A percentile compares a stretch with the other conserved stretches of the same genome.
Evolutionary conservation across 305 asterid species (phyloP).

Genomic region (Striga hermonthica): DNA sequence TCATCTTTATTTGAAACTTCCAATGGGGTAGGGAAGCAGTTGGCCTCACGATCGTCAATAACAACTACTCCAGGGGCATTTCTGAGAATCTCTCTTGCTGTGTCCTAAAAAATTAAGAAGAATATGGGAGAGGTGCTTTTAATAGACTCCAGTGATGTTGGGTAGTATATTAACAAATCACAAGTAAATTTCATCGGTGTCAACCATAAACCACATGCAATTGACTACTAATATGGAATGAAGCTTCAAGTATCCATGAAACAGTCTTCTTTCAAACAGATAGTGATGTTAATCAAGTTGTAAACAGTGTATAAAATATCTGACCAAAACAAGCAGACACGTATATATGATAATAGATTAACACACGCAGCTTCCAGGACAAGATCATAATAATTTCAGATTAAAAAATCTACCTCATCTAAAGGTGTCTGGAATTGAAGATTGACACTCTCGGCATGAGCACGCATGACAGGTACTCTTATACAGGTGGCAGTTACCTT

Average conservation of each 20-base stretch:
- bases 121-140: background rate
- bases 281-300: too few relatives aligned
- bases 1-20: background rate
- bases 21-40: constrained; percentile 18
- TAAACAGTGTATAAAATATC: too few relatives aligned
- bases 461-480: constrained; percentile 98
- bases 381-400: constrained; percentile 9
- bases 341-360: too few relatives aligned
- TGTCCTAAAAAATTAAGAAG: background rate
- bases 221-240: too few relatives aligned
- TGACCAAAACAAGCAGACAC: too few relatives aligned
- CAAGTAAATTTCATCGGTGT: too few relatives aligned
- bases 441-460: constrained; percentile 96
- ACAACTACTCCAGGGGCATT: background rate
- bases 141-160: too few relatives aligned
- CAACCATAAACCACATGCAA: too few relatives aligned
- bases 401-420: constrained; percentile 57
- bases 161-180: too few relatives aligned
- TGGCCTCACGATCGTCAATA: constrained; percentile 26
- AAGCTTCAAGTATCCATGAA: too few relatives aligned
- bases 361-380: background rate
- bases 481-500: constrained; percentile 96
- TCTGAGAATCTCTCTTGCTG: constrained; percentile 4
- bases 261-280: too few relatives aligned
- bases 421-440: constrained; percentile 88